Percentiles rank a stretch among this genome's conserved stretches.
These are phyloP conservation scores for Triticum monococcum DNA, from an alignment of 176 grass and related monocot genomes.

Conservation along the genomic window DNA sequence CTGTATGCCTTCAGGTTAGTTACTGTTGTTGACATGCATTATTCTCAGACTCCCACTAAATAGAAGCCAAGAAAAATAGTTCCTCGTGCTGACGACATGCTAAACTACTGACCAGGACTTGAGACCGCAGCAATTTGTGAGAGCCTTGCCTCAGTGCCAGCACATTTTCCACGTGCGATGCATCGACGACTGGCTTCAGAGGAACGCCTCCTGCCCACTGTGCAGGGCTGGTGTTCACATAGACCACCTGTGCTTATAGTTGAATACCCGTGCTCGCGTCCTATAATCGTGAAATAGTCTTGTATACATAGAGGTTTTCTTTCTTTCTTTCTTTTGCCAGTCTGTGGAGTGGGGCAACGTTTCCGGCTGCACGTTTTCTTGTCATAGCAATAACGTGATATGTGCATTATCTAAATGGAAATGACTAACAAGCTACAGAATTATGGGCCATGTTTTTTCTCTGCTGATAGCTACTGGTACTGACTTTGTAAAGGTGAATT, in stretches of 20 bases:
- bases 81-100: conserved; percentile 3
- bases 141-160: conserved; percentile 66
- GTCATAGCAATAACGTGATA: too few relatives aligned
- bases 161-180: conserved; percentile 74
- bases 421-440: neutral
- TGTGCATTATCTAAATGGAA: neutral
- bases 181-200: conserved; percentile 72
- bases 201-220: conserved; percentile 67
- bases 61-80: neutral
- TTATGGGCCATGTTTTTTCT: neutral
- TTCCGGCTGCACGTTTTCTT: too few relatives aligned
- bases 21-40: conserved; percentile 1
- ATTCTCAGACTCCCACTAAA: neutral
- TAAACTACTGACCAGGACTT: conserved; percentile 53
- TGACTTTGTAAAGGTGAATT: conserved; percentile 28
- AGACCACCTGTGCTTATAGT: conserved; percentile 13
- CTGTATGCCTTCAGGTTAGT: conserved; percentile 88
- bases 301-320: neutral
- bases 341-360: too few relatives aligned
- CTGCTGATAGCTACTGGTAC: neutral
- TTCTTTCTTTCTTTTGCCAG: too few relatives aligned
- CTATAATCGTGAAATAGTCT: conserved; percentile 23
- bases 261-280: conserved; percentile 35
- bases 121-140: conserved; percentile 38
- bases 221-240: conserved; percentile 62